Conservation (phyloP, 2,329 filamentous ascomycete genomes). For the Teratosphaeria zuluensis region DNA sequence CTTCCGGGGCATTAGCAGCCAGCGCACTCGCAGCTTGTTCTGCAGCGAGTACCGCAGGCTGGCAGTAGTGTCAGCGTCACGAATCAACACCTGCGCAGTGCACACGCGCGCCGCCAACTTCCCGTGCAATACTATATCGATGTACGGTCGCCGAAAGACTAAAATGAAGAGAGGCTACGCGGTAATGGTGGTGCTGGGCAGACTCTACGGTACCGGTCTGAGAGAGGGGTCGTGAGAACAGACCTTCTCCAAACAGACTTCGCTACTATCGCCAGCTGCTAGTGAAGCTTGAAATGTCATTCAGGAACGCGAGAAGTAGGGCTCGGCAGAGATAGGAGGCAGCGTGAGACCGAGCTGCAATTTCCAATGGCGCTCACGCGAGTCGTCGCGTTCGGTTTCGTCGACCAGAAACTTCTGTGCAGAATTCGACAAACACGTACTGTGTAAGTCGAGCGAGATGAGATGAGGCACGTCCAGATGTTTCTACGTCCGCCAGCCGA, state of each 20-base stretch:
- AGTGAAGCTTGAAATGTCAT: neutral
- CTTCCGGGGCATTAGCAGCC: no score
- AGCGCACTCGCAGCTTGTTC: no score
- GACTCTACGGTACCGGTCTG: neutral
- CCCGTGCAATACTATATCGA: neutral
- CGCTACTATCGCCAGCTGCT: neutral
- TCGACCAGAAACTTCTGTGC: neutral
- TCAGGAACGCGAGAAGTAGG: neutral
- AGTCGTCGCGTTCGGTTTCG: neutral
- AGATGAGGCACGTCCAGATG: neutral
- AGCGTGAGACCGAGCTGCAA: neutral
- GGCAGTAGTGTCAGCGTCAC: no score
- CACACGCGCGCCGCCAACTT: no score
- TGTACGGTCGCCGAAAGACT: neutral
- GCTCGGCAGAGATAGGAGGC: neutral
- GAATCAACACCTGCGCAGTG: no score
- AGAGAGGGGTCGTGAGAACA: neutral
- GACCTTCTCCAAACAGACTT: neutral
- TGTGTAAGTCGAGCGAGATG: neutral
- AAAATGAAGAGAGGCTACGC: no score
- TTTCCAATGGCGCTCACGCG: neutral
- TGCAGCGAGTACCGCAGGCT: no score
- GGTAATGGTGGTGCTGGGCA: neutral
- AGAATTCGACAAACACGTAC: neutral
- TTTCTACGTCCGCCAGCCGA: neutral